Base-by-base conservation (phyloP, 305 asterid species). In the Fraxinus floribunda region DNA sequence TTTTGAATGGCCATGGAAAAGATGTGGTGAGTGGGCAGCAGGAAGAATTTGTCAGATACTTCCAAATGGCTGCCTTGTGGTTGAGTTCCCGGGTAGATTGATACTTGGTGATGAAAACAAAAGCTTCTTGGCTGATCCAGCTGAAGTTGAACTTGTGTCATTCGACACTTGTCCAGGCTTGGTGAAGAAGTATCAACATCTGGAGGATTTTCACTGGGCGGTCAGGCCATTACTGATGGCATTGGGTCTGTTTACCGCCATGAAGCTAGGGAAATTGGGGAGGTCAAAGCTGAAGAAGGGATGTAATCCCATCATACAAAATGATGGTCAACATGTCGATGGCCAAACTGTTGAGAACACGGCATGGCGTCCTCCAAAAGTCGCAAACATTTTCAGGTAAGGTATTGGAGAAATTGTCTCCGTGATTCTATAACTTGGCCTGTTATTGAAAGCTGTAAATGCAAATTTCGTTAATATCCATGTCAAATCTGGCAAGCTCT, bases 161-260 rank as follows among this genome's bases (percentile, higher is more conserved):
- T 95, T 95, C 4, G 86, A 86, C 52, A 88, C 92, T 9, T 90
- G 93, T 22, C 88, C 85, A 0, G 88, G 89, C 20, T 16, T 92
- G 86, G 87, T 90, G 82, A 93, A 91, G 80, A 94, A 94, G 91
- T 95, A 93, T 83, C 92, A 93, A 72, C 99, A 94, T 73, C 85
- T 94, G 4, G 99, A 95, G 89, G 97, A 95, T 85, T 95, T 95
- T 78, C 99, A 95, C 88, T 95, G 99, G 98, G 93, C 93, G 0
- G 94, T 94, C 76, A 90, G 97, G 86, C 98, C 99, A 38, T 35
- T 94, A 57, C 60, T 92, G 84, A 86, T 94, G 36, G 97, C 97
- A 0, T 77, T 94, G 86, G 96, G 99, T 39, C 86, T 95, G 29
- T 91, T 95, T 62, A 88, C 98, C 0, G 97, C 97, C 16, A 88